phyloP scores from a whole-genome alignment of 768 basidiomycete genomes.

The Lactifluus echinatus region DNA sequence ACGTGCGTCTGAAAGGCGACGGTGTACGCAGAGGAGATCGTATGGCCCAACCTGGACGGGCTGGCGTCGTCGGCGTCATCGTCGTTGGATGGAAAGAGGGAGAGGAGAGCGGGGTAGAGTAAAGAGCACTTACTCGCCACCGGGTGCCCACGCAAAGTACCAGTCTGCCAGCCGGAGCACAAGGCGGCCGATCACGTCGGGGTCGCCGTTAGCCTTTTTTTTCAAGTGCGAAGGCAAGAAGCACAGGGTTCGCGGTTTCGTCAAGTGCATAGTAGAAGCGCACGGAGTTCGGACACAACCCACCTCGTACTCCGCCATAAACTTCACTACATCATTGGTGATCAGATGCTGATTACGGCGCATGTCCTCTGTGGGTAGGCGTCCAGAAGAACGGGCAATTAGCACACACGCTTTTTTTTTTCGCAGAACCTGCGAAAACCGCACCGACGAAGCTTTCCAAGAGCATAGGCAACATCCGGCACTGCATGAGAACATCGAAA shows the following conservation, averaged over 20 bases:
- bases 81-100: conserved; percentile 4
- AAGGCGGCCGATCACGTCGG: conserved; percentile 43
- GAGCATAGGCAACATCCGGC: conserved; percentile 51
- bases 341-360: conserved; percentile 51
- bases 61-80: conserved; percentile 5
- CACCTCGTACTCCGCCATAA: conserved; percentile 59
- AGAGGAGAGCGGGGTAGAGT: conserved; percentile 6
- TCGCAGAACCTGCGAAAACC: no score
- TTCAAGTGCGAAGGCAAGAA: background rate
- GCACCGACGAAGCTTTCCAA: conserved; percentile 66
- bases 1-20: conserved; percentile 66
- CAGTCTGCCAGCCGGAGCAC: conserved; percentile 57
- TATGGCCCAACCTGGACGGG: conserved; percentile 45
- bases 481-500: conserved; percentile 49
- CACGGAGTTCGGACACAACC: no score
- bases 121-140: conserved; percentile 42
- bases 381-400: no score
- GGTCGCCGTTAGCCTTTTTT: conserved; percentile 37
- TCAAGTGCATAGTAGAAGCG: background rate
- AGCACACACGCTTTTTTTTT: no score
- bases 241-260: no score
- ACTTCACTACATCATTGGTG: conserved; percentile 46
- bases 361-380: conserved; percentile 67
- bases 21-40: conserved; percentile 52
- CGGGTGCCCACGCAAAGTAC: conserved; percentile 70